Conservation (phyloP, 345 rosid species). For the Geranium rotundifolium region DNA sequence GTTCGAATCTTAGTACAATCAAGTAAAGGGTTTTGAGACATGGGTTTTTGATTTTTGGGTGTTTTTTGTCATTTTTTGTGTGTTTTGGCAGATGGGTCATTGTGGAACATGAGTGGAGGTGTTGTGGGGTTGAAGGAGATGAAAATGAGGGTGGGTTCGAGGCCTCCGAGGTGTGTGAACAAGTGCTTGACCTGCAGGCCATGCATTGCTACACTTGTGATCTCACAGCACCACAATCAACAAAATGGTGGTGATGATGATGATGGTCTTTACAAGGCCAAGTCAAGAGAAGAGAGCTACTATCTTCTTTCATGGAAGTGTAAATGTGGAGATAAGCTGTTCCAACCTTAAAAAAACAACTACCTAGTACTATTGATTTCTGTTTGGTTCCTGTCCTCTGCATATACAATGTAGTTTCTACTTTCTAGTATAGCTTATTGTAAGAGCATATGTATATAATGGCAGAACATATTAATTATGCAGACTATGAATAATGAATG, state of each 20-base stretch:
- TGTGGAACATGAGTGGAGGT: constrained; percentile 1
- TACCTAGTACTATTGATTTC: too few relatives aligned
- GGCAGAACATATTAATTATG: too few relatives aligned
- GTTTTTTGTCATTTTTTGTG: background rate
- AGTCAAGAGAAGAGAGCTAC: constrained; percentile 15
- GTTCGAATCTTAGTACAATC: too few relatives aligned
- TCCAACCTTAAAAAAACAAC: constrained; percentile 15
- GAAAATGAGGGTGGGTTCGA: constrained; percentile 27
- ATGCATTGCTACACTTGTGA: constrained; percentile 28
- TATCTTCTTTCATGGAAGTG: constrained; percentile 34
- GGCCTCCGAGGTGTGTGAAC: constrained; percentile 29
- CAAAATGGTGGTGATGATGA: background rate
- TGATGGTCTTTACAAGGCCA: background rate
- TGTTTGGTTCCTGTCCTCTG: background rate
- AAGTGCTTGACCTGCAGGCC: constrained; percentile 31
- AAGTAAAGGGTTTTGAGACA: too few relatives aligned
- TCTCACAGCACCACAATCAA: constrained; percentile 15
- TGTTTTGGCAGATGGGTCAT: constrained; percentile 7
- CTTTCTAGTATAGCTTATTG: too few relatives aligned
- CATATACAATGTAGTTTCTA: background rate
- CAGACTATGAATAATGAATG: too few relatives aligned
- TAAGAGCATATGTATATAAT: too few relatives aligned
- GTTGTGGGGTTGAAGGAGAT: constrained; percentile 4
- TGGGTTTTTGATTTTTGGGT: background rate
- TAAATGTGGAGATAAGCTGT: constrained; percentile 33